A percentile compares a stretch with the other conserved stretches of the same genome.
These are phyloP conservation scores for Geosmithia flava DNA, from an alignment of 2,329 filamentous ascomycete genomes.

Conservation along the genomic window DNA sequence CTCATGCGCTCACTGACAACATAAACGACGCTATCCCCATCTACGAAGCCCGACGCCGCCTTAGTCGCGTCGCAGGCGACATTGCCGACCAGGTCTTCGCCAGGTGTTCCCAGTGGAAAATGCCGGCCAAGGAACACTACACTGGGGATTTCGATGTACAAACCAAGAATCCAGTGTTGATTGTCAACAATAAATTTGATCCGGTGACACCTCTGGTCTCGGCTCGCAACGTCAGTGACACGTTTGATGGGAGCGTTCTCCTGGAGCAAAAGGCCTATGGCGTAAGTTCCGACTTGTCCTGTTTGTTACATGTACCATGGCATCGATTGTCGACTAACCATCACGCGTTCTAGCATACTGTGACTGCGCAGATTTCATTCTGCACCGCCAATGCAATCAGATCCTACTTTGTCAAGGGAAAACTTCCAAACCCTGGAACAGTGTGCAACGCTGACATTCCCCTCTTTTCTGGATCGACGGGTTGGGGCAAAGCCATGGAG, in stretches of 20 bases:
- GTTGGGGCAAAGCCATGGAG: constrained; percentile 7
- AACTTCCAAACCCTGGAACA: constrained; percentile 5
- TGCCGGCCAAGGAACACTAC: constrained; percentile 6
- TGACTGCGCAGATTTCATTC: not conserved
- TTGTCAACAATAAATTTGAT: constrained; percentile 22
- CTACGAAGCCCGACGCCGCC: not conserved
- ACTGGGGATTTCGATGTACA: constrained; percentile 10
- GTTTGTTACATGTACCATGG: not conserved
- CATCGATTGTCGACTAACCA: not conserved
- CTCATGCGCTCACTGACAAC: not conserved
- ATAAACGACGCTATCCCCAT: constrained; percentile 1
- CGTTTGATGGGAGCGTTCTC: constrained; percentile 25
- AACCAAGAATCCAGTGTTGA: constrained; percentile 23
- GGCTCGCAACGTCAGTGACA: constrained; percentile 19
- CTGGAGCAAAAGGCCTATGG: constrained; percentile 32
- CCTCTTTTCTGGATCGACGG: constrained; percentile 5
- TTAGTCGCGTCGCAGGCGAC: not conserved
- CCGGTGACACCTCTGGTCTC: constrained; percentile 29
- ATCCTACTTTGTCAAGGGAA: constrained; percentile 8
- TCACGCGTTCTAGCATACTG: not conserved
- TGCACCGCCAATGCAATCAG: constrained; percentile 6
- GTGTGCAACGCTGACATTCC: constrained; percentile 5
- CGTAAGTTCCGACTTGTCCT: constrained; percentile 12
- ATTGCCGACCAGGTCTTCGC: constrained; percentile 1
- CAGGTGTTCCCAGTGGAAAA: constrained; percentile 2